Percentiles rank a stretch among this genome's conserved stretches.
Conservation (phyloP, 768 basidiomycete genomes). For the Pisolithus albus region DNA sequence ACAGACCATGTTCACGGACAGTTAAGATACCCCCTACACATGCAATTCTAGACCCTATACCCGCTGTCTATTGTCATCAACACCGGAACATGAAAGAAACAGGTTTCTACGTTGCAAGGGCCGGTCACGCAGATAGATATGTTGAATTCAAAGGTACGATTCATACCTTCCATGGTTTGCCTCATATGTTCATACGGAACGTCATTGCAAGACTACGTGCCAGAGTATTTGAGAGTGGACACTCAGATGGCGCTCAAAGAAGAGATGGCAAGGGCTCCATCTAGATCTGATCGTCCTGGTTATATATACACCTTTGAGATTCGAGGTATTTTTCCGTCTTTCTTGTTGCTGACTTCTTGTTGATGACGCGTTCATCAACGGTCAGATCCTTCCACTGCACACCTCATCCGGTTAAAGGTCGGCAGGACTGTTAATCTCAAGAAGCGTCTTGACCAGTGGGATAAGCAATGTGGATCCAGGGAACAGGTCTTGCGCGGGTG, state of each 20-base stretch:
- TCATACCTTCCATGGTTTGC: not conserved
- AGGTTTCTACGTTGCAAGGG: slow-evolving; percentile 53
- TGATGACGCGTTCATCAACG: not conserved
- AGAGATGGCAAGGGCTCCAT: slow-evolving; percentile 49
- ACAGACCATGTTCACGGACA: slow-evolving; percentile 52
- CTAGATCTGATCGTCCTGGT: slow-evolving; percentile 55
- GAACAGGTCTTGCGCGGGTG: slow-evolving; percentile 67
- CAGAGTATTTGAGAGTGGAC: slow-evolving; percentile 50
- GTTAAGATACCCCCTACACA: slow-evolving; percentile 40
- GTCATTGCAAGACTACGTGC: slow-evolving; percentile 55
- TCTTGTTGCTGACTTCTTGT: not conserved
- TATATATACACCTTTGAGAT: slow-evolving; percentile 84
- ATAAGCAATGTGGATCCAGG: slow-evolving; percentile 73
- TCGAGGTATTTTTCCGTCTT: slow-evolving; percentile 40
- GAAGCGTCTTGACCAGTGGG: slow-evolving; percentile 73
- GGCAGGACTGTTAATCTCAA: slow-evolving; percentile 70
- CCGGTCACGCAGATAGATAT: slow-evolving; percentile 34
- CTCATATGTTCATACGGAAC: slow-evolving; percentile 3
- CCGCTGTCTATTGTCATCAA: slow-evolving; percentile 52
- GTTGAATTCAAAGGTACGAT: slow-evolving; percentile 51
- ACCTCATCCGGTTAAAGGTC: slow-evolving; percentile 64
- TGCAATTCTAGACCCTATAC: slow-evolving; percentile 19
- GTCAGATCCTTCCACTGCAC: slow-evolving; percentile 29
- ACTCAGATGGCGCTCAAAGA: slow-evolving; percentile 51
- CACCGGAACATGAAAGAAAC: slow-evolving; percentile 53